Conservation (phyloP, 345 rosid genomes). For the Gossypium stocksii region DNA sequence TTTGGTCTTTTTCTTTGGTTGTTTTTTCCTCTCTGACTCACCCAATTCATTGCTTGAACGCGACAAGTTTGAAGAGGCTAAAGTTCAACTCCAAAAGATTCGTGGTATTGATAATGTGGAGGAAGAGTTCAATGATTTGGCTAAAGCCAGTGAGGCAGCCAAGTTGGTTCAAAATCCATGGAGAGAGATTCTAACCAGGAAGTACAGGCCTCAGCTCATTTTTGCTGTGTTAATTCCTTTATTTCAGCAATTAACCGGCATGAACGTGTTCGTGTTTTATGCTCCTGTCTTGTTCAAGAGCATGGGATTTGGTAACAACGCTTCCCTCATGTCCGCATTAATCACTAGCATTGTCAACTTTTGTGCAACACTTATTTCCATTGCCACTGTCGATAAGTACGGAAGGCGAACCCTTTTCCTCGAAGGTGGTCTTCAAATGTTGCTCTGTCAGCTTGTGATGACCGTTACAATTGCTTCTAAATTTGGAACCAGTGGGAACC, state of each 20-base stretch:
- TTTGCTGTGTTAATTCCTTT: conserved; percentile 70
- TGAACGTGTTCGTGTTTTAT: conserved; percentile 79
- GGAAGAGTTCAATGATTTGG: conserved; percentile 67
- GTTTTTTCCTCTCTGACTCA: conserved; percentile 77
- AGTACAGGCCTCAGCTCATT: conserved; percentile 71
- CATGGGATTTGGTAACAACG: conserved; percentile 63
- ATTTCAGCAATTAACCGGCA: conserved; percentile 81
- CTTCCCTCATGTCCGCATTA: conserved; percentile 70
- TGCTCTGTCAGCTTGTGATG: conserved; percentile 56
- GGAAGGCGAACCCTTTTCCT: conserved; percentile 79
- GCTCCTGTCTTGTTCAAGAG: conserved; percentile 81
- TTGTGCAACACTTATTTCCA: conserved; percentile 55
- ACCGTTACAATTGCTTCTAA: conserved; percentile 67
- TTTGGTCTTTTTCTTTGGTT: conserved; percentile 64
- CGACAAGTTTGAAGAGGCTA: conserved; percentile 54
- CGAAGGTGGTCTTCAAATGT: conserved; percentile 73
- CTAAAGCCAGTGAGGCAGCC: conserved; percentile 69
- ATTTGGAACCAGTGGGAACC: conserved; percentile 58
- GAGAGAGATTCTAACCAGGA: conserved; percentile 61
- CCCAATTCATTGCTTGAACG: conserved; percentile 95
- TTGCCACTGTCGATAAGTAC: conserved; percentile 66
- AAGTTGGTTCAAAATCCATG: conserved; percentile 64
- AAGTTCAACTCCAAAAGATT: conserved; percentile 39
- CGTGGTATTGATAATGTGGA: conserved; percentile 66
- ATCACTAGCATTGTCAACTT: conserved; percentile 66